These are phyloP conservation scores for Camellia japonica DNA, from an alignment of 148 eudicot species.

Conservation along the genomic window DNA sequence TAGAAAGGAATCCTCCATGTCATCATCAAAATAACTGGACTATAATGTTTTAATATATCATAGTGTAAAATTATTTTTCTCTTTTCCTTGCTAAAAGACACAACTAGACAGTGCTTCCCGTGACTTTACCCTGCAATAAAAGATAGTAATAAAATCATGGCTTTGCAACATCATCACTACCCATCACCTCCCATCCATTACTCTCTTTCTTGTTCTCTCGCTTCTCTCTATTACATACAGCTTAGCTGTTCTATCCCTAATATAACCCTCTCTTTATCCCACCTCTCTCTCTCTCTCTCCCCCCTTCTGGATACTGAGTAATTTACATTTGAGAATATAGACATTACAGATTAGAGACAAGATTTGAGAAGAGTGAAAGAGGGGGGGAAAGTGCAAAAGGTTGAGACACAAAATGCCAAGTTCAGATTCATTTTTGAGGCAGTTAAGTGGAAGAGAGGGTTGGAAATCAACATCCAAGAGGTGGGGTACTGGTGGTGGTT, in stretches of 20 bases:
- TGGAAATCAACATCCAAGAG: conserved; percentile 65
- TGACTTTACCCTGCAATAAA: conserved; percentile 17
- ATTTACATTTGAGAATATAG: neutral
- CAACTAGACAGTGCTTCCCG: conserved; percentile 28
- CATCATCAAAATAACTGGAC: neutral
- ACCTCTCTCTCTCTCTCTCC: conserved; percentile 5
- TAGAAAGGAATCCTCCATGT: neutral
- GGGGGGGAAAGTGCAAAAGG: too few species aligned
- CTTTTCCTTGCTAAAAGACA: conserved; percentile 21
- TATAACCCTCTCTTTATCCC: neutral
- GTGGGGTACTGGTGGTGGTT: conserved; percentile 40
- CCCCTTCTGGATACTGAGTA: neutral
- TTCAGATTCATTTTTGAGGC: conserved; percentile 66
- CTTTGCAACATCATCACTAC: conserved; percentile 6
- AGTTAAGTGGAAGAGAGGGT: conserved; percentile 51
- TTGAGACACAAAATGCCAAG: conserved; percentile 41
- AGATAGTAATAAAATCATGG: conserved; percentile 8
- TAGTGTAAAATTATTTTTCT: neutral
- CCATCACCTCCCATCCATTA: neutral
- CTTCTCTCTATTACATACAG: neutral
- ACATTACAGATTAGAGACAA: too few species aligned
- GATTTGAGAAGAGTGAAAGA: neutral
- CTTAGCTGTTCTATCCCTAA: neutral
- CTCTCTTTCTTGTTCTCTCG: neutral
- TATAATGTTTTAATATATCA: too few species aligned